Conservation (phyloP, 371 early-diverging fungal species). For the Antonospora locustae region DNA sequence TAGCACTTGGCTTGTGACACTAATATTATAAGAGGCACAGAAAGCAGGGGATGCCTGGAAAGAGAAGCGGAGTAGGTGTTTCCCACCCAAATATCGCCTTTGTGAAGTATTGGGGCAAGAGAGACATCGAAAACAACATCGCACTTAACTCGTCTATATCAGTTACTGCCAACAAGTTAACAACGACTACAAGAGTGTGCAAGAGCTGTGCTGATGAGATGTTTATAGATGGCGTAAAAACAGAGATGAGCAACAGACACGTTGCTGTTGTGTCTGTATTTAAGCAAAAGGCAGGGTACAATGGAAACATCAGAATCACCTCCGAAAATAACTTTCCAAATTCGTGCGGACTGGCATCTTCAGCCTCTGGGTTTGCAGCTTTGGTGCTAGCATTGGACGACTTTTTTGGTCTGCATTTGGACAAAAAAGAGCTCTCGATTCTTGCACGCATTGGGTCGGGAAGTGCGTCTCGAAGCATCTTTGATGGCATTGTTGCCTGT, state of each 20-base stretch:
- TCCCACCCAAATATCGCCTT: conserved; percentile 93
- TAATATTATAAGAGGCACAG: no score
- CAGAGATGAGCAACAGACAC: conserved; percentile 3
- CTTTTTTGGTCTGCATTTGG: conserved; percentile 56
- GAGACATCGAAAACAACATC: conserved; percentile 65
- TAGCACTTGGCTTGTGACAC: no score
- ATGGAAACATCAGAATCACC: conserved; percentile 6
- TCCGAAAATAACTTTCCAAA: conserved; percentile 82
- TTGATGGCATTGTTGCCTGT: conserved; percentile 90
- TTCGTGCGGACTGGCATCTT: conserved; percentile 94
- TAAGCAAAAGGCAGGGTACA: neutral
- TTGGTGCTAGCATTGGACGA: conserved; percentile 68
- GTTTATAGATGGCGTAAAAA: conserved; percentile 4
- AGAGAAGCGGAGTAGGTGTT: neutral
- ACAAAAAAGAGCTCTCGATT: conserved; percentile 62
- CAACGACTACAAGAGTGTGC: conserved; percentile 70
- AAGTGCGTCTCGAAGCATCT: conserved; percentile 81
- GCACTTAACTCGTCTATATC: conserved; percentile 88
- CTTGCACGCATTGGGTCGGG: conserved; percentile 86
- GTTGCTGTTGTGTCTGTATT: conserved; percentile 10
- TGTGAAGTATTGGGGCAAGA: conserved; percentile 94
- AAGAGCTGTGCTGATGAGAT: neutral
- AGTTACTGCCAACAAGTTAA: conserved; percentile 78
- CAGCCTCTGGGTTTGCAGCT: conserved; percentile 84
- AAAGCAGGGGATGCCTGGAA: no score